Evolutionary conservation across 192 early-diverging fungal species (phyloP).

Genomic region (Funneliformis mosseae): DNA sequence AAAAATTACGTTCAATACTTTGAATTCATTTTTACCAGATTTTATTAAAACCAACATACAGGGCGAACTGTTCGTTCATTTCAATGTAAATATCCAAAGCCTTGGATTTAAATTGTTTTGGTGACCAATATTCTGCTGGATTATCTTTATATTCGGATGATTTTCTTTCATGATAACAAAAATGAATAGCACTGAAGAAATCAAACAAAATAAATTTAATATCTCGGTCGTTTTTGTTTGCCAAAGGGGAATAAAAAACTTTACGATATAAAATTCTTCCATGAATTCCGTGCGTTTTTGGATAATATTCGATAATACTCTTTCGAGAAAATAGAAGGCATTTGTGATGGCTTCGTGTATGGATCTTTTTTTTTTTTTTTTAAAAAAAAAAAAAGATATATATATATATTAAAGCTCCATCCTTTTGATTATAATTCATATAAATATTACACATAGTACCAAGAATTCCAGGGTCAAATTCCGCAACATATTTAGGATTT

Average conservation of each 20-base stretch:
- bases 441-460: not conserved
- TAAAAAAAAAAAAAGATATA: not conserved
- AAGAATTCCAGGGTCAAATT: not conserved
- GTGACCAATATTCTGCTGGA: not conserved
- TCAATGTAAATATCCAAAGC: slow-evolving; percentile 1
- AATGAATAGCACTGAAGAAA: not conserved
- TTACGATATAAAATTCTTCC: slow-evolving; percentile 2
- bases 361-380: not conserved
- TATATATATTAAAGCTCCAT: not conserved
- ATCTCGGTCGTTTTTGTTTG: no score
- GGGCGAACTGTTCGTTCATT: slow-evolving; percentile 10
- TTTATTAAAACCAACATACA: not conserved
- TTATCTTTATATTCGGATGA: not conserved
- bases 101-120: not conserved
- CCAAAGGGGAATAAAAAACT: not conserved
- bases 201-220: no score
- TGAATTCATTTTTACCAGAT: not conserved
- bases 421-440: not conserved
- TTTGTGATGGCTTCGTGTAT: not conserved
- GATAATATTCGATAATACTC: not conserved
- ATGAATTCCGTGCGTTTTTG: not conserved
- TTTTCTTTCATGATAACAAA: not conserved
- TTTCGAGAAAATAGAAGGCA: not conserved
- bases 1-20: not conserved
- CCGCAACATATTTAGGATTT: not conserved